Conservation (phyloP, 164 flowering plant species). For the Warburgia ugandensis region DNA sequence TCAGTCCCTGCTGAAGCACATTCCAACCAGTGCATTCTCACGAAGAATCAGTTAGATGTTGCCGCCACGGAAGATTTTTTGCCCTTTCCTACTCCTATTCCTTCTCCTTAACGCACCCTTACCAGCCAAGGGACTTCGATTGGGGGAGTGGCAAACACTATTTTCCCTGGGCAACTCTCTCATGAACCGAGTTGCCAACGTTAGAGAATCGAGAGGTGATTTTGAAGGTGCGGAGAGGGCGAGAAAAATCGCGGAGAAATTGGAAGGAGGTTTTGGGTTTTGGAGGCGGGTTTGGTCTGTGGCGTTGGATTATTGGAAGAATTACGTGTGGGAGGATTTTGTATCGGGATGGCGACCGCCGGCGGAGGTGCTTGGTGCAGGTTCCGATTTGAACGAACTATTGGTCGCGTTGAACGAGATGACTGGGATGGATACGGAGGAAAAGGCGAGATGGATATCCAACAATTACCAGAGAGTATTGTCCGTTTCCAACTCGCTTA, state of each 20-base stretch:
- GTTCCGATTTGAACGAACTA: conserved; percentile 10
- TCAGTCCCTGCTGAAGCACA: too few relatives aligned
- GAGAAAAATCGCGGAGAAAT: conserved; percentile 10
- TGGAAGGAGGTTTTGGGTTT: conserved; percentile 7
- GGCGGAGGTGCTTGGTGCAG: conserved; percentile 5
- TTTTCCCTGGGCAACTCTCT: conserved; percentile 13
- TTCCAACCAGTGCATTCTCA: too few relatives aligned
- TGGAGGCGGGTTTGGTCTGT: conserved; percentile 6
- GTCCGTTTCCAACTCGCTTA: neutral
- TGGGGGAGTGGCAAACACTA: conserved; percentile 6
- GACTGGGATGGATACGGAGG: conserved; percentile 6
- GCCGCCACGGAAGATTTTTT: too few relatives aligned
- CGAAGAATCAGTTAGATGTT: too few relatives aligned
- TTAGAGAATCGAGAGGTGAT: conserved; percentile 13
- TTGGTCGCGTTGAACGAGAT: conserved; percentile 4
- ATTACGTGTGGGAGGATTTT: conserved; percentile 10
- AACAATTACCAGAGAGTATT: conserved; percentile 9
- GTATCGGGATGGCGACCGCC: conserved; percentile 1
- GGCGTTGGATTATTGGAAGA: conserved; percentile 12
- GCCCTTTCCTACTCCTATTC: too few relatives aligned
- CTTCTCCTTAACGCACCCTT: neutral
- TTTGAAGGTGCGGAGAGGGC: conserved; percentile 12
- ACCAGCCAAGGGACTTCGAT: neutral
- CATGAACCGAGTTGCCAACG: conserved; percentile 14
- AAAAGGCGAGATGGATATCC: conserved; percentile 7